A percentile compares a stretch with the other conserved stretches of the same genome.
These are phyloP conservation scores for Solanum piurae DNA, from an alignment of 257 asterid species.

Conservation along the genomic window DNA sequence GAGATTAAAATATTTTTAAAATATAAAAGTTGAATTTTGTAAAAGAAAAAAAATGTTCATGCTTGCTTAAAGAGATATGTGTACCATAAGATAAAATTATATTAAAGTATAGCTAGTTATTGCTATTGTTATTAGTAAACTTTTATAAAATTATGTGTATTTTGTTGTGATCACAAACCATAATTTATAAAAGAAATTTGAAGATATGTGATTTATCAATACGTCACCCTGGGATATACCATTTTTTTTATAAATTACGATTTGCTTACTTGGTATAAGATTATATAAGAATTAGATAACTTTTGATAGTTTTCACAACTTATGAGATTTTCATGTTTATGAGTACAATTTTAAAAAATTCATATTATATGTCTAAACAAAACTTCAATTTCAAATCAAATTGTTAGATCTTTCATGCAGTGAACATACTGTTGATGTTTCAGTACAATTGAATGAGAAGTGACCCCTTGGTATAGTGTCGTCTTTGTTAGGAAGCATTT, in stretches of 20 bases:
- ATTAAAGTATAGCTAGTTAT: too few relatives aligned
- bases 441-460: not conserved
- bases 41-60: not conserved
- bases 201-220: not conserved
- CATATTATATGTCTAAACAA: not conserved
- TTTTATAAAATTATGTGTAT: too few relatives aligned
- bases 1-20: not conserved
- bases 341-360: not conserved
- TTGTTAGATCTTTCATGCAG: too few relatives aligned
- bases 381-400: not conserved
- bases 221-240: not conserved
- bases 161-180: too few relatives aligned
- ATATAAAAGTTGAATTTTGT: too few relatives aligned
- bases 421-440: not conserved
- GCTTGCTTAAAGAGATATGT: not conserved
- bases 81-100: too few relatives aligned
- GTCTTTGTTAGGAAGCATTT: not conserved
- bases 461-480: not conserved
- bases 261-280: too few relatives aligned
- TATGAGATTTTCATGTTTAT: not conserved
- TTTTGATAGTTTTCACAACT: too few relatives aligned
- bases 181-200: not conserved
- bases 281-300: too few relatives aligned
- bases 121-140: too few relatives aligned
- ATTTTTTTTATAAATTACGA: too few relatives aligned